phyloP scores from a whole-genome alignment of 2,329 filamentous ascomycete species.

The Lojkania enalia region DNA sequence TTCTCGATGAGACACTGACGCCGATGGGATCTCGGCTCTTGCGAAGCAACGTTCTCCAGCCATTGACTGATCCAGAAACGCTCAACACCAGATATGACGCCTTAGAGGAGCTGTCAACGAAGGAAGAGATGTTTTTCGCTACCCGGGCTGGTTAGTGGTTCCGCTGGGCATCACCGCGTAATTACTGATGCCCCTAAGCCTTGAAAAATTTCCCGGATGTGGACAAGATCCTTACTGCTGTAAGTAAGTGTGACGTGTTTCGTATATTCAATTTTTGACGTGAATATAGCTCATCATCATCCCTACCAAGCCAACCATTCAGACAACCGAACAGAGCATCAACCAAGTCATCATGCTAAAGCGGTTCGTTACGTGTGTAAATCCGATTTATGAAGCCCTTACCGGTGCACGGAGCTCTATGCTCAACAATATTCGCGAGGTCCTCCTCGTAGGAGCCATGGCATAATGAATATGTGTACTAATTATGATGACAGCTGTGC shows the following conservation, averaged over 20 bases:
- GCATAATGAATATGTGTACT: slow-evolving; percentile 1
- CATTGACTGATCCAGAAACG: slow-evolving; percentile 71
- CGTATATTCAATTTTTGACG: slow-evolving; percentile 49
- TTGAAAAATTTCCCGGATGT: slow-evolving; percentile 76
- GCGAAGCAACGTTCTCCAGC: slow-evolving; percentile 84
- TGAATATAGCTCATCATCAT: slow-evolving; percentile 74
- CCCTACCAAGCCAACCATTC: slow-evolving; percentile 65
- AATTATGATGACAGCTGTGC: slow-evolving; percentile 57
- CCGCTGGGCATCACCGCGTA: slow-evolving; percentile 5
- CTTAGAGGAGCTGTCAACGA: slow-evolving; percentile 76
- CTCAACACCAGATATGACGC: slow-evolving; percentile 77
- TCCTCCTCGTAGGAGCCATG: slow-evolving; percentile 36
- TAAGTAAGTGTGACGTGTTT: slow-evolving; percentile 40
- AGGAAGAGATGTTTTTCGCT: slow-evolving; percentile 82
- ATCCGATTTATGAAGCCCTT: slow-evolving; percentile 69
- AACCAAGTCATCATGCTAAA: slow-evolving; percentile 89
- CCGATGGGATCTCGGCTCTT: slow-evolving; percentile 87
- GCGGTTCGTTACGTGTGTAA: slow-evolving; percentile 71
- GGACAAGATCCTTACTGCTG: slow-evolving; percentile 77
- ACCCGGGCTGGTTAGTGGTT: slow-evolving; percentile 64
- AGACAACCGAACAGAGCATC: slow-evolving; percentile 76
- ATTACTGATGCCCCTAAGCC: slow-evolving; percentile 51
- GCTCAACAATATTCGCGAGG: slow-evolving; percentile 67
- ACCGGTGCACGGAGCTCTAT: slow-evolving; percentile 65
- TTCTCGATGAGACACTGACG: slow-evolving; percentile 83